Base-by-base conservation (phyloP, 2,329 filamentous ascomycete genomes). In the Fusarium bactridioides region DNA sequence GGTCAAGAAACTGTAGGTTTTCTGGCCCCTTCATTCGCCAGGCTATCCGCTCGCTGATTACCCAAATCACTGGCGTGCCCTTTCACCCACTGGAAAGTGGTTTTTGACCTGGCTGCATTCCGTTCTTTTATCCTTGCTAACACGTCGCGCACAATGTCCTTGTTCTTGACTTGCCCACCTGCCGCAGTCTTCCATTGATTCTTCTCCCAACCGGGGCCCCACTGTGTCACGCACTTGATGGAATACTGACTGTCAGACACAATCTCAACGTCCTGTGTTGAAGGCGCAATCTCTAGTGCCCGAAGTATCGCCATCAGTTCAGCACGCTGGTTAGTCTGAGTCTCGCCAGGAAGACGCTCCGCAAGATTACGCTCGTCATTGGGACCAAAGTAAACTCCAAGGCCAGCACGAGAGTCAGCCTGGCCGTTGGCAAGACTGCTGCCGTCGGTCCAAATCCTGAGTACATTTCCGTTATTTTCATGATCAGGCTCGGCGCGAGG, bases 251-350 rank as follows among this genome's bases (percentile, higher is more conserved):
- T 96, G 82, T 99, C 96, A n/a, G 91, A 94, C 79, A 91, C 88
- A 73, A 99, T 97, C 63, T 91, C 87, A 18, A 97, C 88, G 67
- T 90, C 86, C 64, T 92, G 87, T 64, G 91, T 86, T 21, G 88
- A 82, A 2, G 93, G 91, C 4, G 91, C 90, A 50, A 92, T 88
- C 77, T 98, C 90, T 27, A 98, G 86, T 2, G 95, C 95, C 64
- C 95, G 92, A 35, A 93, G 85, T 70, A 98, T 92, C 12, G 94
- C 96, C 29, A 93, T 95, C 65, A 99, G 86, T 83, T 99, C 96
- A n/a, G 95, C 96, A 7, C 96, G 93, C 81, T 98, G 94, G 80
- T 99, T 99, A 2, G 96, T 98, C 82, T 98, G 96, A 15, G 87
- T 86, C 21, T 87, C 85, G 56, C 94, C 94, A 57, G 86, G 82